phyloP scores from a whole-genome alignment of 345 rosid genomes.

The Luvunga scandens region DNA sequence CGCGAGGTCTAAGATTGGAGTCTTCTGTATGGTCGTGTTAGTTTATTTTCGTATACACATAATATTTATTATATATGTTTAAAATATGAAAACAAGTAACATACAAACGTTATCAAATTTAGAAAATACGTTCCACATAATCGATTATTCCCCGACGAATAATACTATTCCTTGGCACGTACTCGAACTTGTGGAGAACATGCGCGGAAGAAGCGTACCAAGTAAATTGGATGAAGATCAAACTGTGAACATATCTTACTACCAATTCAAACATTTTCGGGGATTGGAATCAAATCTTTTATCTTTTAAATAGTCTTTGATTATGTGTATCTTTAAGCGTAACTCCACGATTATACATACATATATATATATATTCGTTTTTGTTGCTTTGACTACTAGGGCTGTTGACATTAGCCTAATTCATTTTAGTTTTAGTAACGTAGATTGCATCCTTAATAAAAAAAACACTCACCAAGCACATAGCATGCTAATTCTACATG shows the following conservation, averaged over 20 bases:
- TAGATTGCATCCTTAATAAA: not conserved
- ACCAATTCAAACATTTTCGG: not conserved
- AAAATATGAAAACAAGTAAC: too few relatives aligned
- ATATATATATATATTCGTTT: too few relatives aligned
- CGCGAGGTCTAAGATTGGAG: too few relatives aligned
- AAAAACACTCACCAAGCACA: not conserved
- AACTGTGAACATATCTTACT: not conserved
- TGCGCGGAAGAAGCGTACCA: not conserved
- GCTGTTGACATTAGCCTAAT: not conserved
- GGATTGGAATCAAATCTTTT: not conserved
- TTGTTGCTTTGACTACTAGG: too few relatives aligned
- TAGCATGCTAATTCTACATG: not conserved
- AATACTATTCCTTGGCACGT: too few relatives aligned
- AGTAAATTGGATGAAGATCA: not conserved
- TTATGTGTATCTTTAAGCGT: not conserved
- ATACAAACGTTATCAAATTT: too few relatives aligned
- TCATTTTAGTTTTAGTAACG: not conserved
- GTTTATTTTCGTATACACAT: too few relatives aligned
- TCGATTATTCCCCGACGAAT: too few relatives aligned
- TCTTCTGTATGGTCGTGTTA: too few relatives aligned
- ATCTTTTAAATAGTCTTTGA: not conserved
- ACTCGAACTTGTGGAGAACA: not conserved
- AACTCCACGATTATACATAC: too few relatives aligned
- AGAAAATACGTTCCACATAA: too few relatives aligned
- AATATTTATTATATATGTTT: too few relatives aligned